These are phyloP conservation scores for Pleomassaria siparia DNA, from an alignment of 2,329 filamentous ascomycete genomes.

Conservation along the genomic window DNA sequence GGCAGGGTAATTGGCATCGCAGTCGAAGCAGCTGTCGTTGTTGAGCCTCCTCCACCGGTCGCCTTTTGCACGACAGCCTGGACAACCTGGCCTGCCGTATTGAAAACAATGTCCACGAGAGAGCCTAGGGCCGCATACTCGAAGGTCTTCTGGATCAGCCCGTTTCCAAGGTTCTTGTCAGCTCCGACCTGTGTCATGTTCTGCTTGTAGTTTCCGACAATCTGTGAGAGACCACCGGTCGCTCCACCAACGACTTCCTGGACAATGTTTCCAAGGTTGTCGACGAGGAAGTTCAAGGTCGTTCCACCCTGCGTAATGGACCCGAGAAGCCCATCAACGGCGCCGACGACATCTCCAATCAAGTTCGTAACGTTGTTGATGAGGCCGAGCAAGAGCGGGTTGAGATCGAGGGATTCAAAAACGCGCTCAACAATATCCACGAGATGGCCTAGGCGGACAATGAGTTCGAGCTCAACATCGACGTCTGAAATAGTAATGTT, in stretches of 20 bases:
- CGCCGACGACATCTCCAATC: conserved; percentile 57
- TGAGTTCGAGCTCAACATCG: conserved; percentile 59
- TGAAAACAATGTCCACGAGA: conserved; percentile 59
- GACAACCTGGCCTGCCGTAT: conserved; percentile 57
- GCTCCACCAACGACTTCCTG: conserved; percentile 57
- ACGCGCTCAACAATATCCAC: conserved; percentile 64
- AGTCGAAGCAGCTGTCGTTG: conserved; percentile 20
- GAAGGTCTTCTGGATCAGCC: conserved; percentile 55
- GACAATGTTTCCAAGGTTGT: conserved; percentile 65
- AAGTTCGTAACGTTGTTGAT: conserved; percentile 57
- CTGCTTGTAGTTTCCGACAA: conserved; percentile 59
- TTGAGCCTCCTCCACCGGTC: conserved; percentile 21
- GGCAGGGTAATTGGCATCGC: conserved; percentile 35
- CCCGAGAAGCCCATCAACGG: conserved; percentile 61
- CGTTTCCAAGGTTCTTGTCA: conserved; percentile 39
- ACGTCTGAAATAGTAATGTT: conserved; percentile 65
- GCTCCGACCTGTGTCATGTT: conserved; percentile 60
- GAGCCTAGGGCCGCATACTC: conserved; percentile 53
- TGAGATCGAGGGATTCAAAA: conserved; percentile 60
- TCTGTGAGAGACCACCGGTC: conserved; percentile 49
- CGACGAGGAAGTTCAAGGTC: conserved; percentile 58
- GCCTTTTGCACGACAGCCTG: conserved; percentile 49
- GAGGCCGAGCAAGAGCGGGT: conserved; percentile 60
- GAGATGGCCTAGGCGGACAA: conserved; percentile 61
- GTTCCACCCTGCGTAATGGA: conserved; percentile 59